A percentile compares a stretch with the other conserved stretches of the same genome.
Evolutionary conservation across 2,329 filamentous ascomycete species (phyloP).

Genomic region (Fusarium euwallaceae): DNA sequence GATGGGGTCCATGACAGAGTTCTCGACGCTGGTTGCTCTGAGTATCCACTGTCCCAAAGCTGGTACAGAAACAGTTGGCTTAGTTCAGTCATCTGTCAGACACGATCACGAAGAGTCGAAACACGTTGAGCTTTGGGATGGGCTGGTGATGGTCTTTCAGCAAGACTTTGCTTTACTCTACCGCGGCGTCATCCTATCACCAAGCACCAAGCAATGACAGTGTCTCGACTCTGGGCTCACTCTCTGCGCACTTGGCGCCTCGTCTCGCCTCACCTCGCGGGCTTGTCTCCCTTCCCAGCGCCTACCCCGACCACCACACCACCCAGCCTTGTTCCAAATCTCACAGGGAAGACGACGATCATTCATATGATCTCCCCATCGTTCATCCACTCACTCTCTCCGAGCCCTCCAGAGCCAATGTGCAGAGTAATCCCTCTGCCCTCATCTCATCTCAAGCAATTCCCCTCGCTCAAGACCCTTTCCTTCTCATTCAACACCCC

Average conservation of each 20-base stretch:
- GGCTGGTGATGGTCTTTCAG: conserved; percentile 2
- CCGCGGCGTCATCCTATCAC: conserved; percentile 5
- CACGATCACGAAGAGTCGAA: conserved; percentile 20
- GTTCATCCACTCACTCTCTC: conserved; percentile 29
- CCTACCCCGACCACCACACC: conserved; percentile 21
- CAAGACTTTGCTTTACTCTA: conserved; percentile 6
- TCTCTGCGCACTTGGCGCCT: conserved; percentile 20
- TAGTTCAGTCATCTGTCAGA: conserved; percentile 17
- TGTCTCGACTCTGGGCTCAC: conserved; percentile 24
- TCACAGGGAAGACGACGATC: conserved; percentile 44
- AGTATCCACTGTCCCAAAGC: conserved; percentile 34
- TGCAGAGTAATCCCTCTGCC: conserved; percentile 7
- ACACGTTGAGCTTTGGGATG: conserved; percentile 20
- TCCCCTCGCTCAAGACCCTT: conserved; percentile 5
- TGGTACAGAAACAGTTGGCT: conserved; percentile 29
- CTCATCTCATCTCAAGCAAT: conserved; percentile 41
- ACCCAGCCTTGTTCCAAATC: conserved; percentile 34
- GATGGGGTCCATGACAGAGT: conserved; percentile 26
- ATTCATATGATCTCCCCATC: conserved; percentile 42
- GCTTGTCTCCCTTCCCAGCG: conserved; percentile 19
- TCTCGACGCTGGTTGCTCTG: conserved; percentile 17
- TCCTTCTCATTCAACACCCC: conserved; percentile 29
- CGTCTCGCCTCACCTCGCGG: conserved; percentile 35
- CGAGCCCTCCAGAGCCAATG: conserved; percentile 19
- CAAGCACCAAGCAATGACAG: conserved; percentile 4